A percentile compares a stretch with the other conserved stretches of the same genome.
Conservation (phyloP, 2,329 filamentous ascomycete genomes). For the Xylaria sp. region DNA sequence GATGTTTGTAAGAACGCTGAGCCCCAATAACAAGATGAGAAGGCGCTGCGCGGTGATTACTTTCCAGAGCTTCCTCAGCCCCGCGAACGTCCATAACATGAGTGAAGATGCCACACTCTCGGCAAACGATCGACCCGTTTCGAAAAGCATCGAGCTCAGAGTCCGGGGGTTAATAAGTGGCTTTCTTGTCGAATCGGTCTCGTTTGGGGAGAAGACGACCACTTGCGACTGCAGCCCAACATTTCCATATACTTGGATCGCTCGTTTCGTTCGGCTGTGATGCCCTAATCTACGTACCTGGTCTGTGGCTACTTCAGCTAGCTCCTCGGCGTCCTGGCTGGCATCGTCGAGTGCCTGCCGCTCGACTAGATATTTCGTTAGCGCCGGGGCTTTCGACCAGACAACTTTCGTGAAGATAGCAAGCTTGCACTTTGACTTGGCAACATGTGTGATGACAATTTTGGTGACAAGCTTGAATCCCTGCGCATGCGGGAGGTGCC, state of each 20-base stretch:
- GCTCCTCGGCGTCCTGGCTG: constrained; percentile 75
- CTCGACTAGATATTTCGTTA: constrained; percentile 72
- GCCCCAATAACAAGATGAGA: constrained; percentile 73
- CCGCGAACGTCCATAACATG: constrained; percentile 80
- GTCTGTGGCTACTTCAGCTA: constrained; percentile 80
- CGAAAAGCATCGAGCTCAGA: constrained; percentile 76
- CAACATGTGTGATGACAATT: constrained; percentile 91
- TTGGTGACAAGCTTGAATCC: constrained; percentile 87
- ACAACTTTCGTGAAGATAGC: constrained; percentile 89
- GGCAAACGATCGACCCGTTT: constrained; percentile 76
- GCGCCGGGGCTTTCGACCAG: constrained; percentile 77
- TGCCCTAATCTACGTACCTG: constrained; percentile 80
- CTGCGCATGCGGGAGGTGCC: constrained; percentile 86
- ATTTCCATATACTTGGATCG: constrained; percentile 81
- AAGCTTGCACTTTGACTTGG: constrained; percentile 92
- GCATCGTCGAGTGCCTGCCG: constrained; percentile 81
- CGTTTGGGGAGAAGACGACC: constrained; percentile 67
- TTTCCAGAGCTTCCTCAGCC: constrained; percentile 72
- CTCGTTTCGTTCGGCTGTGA: constrained; percentile 79
- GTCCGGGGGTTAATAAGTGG: constrained; percentile 70
- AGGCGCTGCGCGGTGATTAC: constrained; percentile 78
- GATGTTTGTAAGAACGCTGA: constrained; percentile 79
- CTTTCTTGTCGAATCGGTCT: constrained; percentile 61
- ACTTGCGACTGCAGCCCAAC: constrained; percentile 76
- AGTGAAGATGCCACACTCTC: constrained; percentile 80